Evolutionary conservation across 805 yeast genomes (phyloP), one percentile per base, ranked within the genome.

Genomic region (Nakazawaea anatomiae): DNA sequence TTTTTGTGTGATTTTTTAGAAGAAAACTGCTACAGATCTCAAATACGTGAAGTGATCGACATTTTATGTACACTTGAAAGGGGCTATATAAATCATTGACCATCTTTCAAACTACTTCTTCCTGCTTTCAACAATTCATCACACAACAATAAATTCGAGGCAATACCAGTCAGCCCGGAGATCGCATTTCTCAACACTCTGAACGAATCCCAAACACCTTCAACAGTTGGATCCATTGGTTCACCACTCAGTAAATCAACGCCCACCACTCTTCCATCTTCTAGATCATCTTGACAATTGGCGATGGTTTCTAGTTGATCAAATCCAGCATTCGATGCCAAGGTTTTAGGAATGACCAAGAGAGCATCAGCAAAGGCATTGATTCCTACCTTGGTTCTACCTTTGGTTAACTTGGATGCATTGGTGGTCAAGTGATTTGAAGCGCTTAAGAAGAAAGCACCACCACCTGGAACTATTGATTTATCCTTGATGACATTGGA

Each of bases 61-160:
- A 18, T 18, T 18, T 18, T 18, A 18, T 18, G 25, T 18, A 32
- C 11, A 32, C 11, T 32, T 32, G 4, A 32, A 30, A 42, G 8
- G 8, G 38, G 7, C 10, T 38, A 12, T 38, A 38, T 28, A 36
- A 18, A 8, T 42, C 40, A 49, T 35, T 49, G 52, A 41, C 49
- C 47, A 42, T 83, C 82, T 69, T 91, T 89, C 72, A 90, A 75
- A 9, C 96, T 87, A 11, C 96, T 89, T 60, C 96, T 82, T 46
- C 99, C 99, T 2, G 99, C 99, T 72, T 92, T 90, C 63, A 94
- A 77, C 57, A 94, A 76, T 71, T 94, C 99, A 71, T 94, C 99
- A 74, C 99, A 94, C 55, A 94, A 75, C 57, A 94, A 77, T 61
- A 94, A 73, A 66, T 94, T 94, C 56, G 94, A 84, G 1, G 99